Evolutionary conservation across 2,329 filamentous ascomycete species (phyloP), one percentile per base, ranked within the genome.

Genomic region (Penicillium crustosum): DNA sequence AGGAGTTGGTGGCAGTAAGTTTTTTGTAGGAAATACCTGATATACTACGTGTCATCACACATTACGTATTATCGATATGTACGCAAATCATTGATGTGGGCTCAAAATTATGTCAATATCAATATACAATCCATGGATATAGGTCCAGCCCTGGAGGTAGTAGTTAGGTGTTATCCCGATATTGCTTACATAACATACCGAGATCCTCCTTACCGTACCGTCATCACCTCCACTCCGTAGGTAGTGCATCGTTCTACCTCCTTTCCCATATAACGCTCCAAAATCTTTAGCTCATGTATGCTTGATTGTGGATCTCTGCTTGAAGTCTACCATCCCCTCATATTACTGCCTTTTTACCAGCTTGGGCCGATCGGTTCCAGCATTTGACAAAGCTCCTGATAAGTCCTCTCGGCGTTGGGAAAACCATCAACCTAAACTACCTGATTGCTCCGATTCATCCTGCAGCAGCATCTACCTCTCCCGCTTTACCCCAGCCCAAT

Each of bases 1-100:
- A 89, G 89, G 29, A n/a, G 19, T 21, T 33, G n/a, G 17, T 15
- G 9, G 15, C n/a, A 19, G 29, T 19, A 17, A 7, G 10, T 23
- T 15, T 21, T 47, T 33, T 15, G 5, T 17, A 23, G 7, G 21
- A 19, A 44, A n/a, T 19, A 45, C 38, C 19, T 17, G 41, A 17
- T 43, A 17, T 17, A 25, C 21, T 43, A 9, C 23, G 4, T 43
- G 25, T 43, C 8, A 43, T 2, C 23, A 43, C 10, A 25, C 8
- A 17, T 17, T 25, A 10, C 10, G n/a, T 27, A 25, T 25, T 2
- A 35, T 17, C 25, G 13, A 15, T 23, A 23, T 23, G 6, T 15
- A 23, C 10, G 19, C 12, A 23, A 15, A 27, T 27, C 7, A 10
- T 25, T 17, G 21, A 25, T 43, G 41, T 25, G 13, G 15, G 27